Evolutionary conservation across 2,329 filamentous ascomycete genomes (phyloP).

Genomic region (Neonectria magnoliae): DNA sequence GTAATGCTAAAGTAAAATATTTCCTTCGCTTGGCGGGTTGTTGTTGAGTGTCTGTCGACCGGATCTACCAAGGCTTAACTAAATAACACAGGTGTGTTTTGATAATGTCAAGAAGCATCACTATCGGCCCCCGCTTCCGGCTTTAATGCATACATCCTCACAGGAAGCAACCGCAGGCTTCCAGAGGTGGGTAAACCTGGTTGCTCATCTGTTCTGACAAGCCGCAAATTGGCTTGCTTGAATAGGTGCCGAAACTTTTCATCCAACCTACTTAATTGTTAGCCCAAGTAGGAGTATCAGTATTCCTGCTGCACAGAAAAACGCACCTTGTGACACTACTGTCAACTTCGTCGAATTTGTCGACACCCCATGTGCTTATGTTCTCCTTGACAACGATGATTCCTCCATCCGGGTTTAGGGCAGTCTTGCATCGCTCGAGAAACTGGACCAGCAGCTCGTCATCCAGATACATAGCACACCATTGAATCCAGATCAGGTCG

Average conservation of each 20-base stretch:
- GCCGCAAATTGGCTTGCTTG: conserved; percentile 70
- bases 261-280: conserved; percentile 65
- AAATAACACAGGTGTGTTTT: too few species aligned
- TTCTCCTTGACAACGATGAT: conserved; percentile 72
- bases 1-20: too few species aligned
- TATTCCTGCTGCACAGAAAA: too few species aligned
- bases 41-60: too few species aligned
- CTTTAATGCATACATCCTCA: conserved; percentile 20
- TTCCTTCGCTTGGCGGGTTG: too few species aligned
- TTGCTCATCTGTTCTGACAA: conserved; percentile 79
- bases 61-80: too few species aligned
- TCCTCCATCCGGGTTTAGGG: conserved; percentile 38
- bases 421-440: conserved; percentile 67
- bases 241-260: conserved; percentile 77
- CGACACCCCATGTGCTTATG: conserved; percentile 63
- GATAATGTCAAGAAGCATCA: too few species aligned
- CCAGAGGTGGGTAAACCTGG: conserved; percentile 58
- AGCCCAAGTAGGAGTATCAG: too few species aligned
- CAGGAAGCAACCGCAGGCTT: conserved; percentile 6
- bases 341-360: conserved; percentile 80
- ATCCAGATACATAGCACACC: conserved; percentile 86
- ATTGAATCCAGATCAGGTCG: conserved; percentile 89
- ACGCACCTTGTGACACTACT: conserved; percentile 77
- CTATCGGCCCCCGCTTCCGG: background rate
- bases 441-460: conserved; percentile 77